Evolutionary conservation across 495 filamentous ascomycete species (phyloP).

Genomic region (Annulohypoxylon stygium): DNA sequence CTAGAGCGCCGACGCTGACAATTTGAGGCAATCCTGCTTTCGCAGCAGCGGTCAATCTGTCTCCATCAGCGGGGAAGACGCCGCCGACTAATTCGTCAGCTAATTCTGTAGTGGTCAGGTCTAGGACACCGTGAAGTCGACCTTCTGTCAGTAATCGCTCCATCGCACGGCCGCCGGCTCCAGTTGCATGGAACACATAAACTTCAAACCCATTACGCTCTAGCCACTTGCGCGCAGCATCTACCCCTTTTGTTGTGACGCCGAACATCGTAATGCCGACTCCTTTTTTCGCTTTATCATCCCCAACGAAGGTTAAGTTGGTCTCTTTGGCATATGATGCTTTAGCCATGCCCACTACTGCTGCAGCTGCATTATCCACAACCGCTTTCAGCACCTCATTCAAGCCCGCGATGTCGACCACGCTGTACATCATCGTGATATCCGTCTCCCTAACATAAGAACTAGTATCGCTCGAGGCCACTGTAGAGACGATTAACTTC

Average conservation of each 20-base stretch:
- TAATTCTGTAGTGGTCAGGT: constrained; percentile 78
- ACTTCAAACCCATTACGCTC: constrained; percentile 63
- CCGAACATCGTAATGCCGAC: constrained; percentile 81
- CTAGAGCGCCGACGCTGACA: constrained; percentile 72
- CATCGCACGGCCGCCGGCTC: constrained; percentile 74
- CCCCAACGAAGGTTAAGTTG: background rate
- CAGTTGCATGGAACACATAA: constrained; percentile 78
- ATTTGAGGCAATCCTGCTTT: constrained; percentile 70
- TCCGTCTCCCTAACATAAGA: constrained; percentile 73
- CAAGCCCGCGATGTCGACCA: constrained; percentile 76
- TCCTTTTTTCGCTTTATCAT: constrained; percentile 51
- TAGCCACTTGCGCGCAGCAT: constrained; percentile 61
- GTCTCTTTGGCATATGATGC: constrained; percentile 58
- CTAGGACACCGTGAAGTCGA: constrained; percentile 71
- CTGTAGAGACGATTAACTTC: constrained; percentile 77
- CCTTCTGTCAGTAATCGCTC: constrained; percentile 69
- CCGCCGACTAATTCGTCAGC: constrained; percentile 73
- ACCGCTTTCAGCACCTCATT: constrained; percentile 69
- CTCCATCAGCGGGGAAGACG: constrained; percentile 67
- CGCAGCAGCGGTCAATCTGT: constrained; percentile 67
- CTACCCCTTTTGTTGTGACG: constrained; percentile 74
- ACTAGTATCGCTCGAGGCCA: constrained; percentile 71
- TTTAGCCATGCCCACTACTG: constrained; percentile 67
- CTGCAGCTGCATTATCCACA: constrained; percentile 71
- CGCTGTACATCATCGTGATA: constrained; percentile 76